Evolutionary conservation across 2,329 filamentous ascomycete genomes (phyloP).

Genomic region (Penicillium sp.): DNA sequence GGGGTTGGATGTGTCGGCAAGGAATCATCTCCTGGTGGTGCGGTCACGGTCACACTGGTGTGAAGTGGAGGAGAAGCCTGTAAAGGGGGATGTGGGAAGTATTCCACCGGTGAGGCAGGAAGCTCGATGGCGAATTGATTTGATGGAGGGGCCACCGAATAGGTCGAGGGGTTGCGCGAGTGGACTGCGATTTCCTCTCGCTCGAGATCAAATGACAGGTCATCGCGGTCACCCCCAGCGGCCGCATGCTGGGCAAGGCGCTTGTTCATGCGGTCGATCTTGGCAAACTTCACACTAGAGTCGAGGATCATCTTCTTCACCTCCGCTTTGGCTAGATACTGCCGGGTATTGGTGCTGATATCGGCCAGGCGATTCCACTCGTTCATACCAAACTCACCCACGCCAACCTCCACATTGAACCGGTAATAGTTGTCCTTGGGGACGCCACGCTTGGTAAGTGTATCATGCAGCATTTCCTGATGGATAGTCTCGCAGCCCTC

Average conservation of each 20-base stretch:
- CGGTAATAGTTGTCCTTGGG: constrained; percentile 92
- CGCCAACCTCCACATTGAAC: constrained; percentile 94
- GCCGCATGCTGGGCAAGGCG: constrained; percentile 63
- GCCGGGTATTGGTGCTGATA: constrained; percentile 88
- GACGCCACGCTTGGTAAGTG: constrained; percentile 77
- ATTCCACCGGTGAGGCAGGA: constrained; percentile 57
- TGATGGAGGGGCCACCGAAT: constrained; percentile 47
- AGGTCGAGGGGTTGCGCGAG: constrained; percentile 8
- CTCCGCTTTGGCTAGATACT: constrained; percentile 75
- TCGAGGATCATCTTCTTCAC: constrained; percentile 79
- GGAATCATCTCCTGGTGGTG: constrained; percentile 39
- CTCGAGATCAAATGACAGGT: constrained; percentile 38
- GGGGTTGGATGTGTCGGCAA: constrained; percentile 39
- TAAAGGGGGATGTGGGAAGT: constrained; percentile 38
- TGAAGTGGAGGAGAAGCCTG: constrained; percentile 27
- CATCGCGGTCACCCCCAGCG: constrained; percentile 39
- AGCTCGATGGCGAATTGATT: constrained; percentile 63
- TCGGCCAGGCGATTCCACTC: constrained; percentile 95
- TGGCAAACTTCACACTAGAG: constrained; percentile 79
- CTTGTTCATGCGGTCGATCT: constrained; percentile 77
- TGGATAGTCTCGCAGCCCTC: constrained; percentile 94
- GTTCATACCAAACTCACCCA: constrained; percentile 98
- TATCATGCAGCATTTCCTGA: constrained; percentile 79
- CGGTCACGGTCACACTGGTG: constrained; percentile 30
- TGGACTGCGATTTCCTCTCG: constrained; percentile 33